Conservation (phyloP, 1,284 basidiomycete species). For the Ganoderma leucocontextum region DNA sequence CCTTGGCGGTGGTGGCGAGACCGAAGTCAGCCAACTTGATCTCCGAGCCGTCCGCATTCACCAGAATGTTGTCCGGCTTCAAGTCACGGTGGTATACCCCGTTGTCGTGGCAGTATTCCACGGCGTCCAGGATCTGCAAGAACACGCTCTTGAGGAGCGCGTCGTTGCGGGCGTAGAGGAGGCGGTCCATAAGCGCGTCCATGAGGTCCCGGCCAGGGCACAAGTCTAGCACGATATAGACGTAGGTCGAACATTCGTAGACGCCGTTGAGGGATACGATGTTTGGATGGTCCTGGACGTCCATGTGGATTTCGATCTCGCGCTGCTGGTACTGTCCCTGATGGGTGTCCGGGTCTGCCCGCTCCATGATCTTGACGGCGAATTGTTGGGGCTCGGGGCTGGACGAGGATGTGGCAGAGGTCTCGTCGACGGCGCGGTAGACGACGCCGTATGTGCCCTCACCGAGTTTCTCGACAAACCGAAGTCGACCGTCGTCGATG, state of each 20-base stretch:
- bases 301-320: conserved; percentile 54
- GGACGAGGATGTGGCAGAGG: conserved; percentile 54
- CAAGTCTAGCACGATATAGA: conserved; percentile 71
- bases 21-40: conserved; percentile 74
- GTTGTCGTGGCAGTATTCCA: conserved; percentile 64
- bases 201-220: conserved; percentile 72
- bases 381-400: conserved; percentile 40
- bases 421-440: conserved; percentile 52
- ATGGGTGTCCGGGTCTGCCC: conserved; percentile 55
- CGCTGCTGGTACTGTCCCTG: conserved; percentile 35
- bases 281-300: conserved; percentile 61
- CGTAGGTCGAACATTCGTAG: conserved; percentile 60
- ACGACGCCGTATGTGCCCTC: conserved; percentile 47
- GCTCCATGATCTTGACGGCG: conserved; percentile 73
- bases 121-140: conserved; percentile 68
- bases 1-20: conserved; percentile 62
- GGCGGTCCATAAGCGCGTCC: conserved; percentile 61
- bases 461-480: conserved; percentile 56
- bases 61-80: conserved; percentile 79
- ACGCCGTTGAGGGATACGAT: conserved; percentile 67
- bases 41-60: conserved; percentile 51
- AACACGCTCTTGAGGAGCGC: conserved; percentile 58
- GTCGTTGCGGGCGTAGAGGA: conserved; percentile 56
- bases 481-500: conserved; percentile 39
- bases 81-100: conserved; percentile 76